These are phyloP conservation scores for Rosa multiflora DNA, from an alignment of 306 rosid species.

Conservation along the genomic window DNA sequence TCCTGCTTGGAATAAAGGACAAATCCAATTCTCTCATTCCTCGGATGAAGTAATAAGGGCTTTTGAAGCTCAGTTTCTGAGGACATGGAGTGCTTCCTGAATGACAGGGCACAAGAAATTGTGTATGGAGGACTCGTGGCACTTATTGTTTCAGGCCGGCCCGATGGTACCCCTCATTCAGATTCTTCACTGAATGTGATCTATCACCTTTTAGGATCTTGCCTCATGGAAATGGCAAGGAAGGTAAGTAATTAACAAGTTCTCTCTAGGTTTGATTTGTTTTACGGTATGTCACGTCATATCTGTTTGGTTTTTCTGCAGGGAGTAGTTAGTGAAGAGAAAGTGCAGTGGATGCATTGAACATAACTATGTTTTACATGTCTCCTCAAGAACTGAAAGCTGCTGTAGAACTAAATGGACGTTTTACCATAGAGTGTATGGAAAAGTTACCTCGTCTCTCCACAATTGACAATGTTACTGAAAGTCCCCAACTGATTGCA, in stretches of 20 bases:
- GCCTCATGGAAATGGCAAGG: not conserved
- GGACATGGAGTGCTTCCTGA: not conserved
- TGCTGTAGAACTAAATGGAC: not conserved
- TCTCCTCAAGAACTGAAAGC: not conserved
- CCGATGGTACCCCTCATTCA: not conserved
- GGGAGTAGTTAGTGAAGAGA: not conserved
- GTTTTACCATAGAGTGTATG: not conserved
- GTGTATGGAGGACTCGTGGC: not conserved
- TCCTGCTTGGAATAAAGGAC: not conserved
- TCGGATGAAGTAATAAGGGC: not conserved
- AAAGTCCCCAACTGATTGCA: not conserved
- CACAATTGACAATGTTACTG: not conserved
- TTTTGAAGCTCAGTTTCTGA: not conserved
- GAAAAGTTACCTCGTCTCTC: not conserved
- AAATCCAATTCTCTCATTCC: not conserved
- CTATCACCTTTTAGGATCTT: not conserved
- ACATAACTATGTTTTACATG: not conserved
- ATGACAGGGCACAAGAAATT: not conserved
- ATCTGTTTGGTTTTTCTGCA: not conserved
- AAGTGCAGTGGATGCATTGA: not conserved
- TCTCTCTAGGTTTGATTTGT: not conserved
- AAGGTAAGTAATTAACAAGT: not conserved
- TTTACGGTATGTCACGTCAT: not conserved
- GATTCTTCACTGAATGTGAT: not conserved
- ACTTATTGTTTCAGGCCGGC: not conserved